These are phyloP conservation scores for Dryadomyces quercus-mongolicae DNA, from an alignment of 2,329 filamentous ascomycete genomes.

Conservation along the genomic window DNA sequence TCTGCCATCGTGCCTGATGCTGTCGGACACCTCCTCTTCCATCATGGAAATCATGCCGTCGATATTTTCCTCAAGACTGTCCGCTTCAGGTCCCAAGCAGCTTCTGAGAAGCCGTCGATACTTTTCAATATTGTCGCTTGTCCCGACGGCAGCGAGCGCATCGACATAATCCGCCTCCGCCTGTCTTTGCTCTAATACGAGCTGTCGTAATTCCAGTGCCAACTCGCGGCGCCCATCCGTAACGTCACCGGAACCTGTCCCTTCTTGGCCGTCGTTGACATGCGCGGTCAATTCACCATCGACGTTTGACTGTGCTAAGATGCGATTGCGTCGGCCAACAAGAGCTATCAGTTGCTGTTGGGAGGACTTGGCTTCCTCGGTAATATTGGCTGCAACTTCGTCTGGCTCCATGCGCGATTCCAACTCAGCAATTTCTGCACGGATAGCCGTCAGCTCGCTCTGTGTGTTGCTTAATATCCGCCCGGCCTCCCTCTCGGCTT, in stretches of 20 bases:
- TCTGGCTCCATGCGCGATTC: conserved; percentile 43
- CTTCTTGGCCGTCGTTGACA: conserved; percentile 30
- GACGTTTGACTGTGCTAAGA: conserved; percentile 39
- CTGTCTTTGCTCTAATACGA: conserved; percentile 46
- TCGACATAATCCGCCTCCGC: conserved; percentile 58
- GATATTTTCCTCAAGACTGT: conserved; percentile 54
- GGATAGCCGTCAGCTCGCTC: conserved; percentile 50
- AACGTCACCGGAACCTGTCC: conserved; percentile 11
- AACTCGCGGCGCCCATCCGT: conserved; percentile 45
- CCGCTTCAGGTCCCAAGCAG: conserved; percentile 56
- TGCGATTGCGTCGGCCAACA: conserved; percentile 35
- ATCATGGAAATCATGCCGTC: conserved; percentile 50
- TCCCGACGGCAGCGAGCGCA: conserved; percentile 55
- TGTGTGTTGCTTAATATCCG: conserved; percentile 55
- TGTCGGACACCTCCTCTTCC: conserved; percentile 45
- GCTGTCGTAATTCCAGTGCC: conserved; percentile 41
- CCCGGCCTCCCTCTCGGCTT: conserved; percentile 54
- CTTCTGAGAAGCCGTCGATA: conserved; percentile 58
- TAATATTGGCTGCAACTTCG: conserved; percentile 36
- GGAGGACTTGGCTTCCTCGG: conserved; percentile 36
- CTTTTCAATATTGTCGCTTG: conserved; percentile 60
- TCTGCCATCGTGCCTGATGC: conserved; percentile 9
- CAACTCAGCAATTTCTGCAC: conserved; percentile 46
- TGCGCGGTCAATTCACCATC: conserved; percentile 35
- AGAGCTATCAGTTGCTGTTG: conserved; percentile 22